Conservation (phyloP, 345 rosid genomes). For the Pistacia atlantica region DNA sequence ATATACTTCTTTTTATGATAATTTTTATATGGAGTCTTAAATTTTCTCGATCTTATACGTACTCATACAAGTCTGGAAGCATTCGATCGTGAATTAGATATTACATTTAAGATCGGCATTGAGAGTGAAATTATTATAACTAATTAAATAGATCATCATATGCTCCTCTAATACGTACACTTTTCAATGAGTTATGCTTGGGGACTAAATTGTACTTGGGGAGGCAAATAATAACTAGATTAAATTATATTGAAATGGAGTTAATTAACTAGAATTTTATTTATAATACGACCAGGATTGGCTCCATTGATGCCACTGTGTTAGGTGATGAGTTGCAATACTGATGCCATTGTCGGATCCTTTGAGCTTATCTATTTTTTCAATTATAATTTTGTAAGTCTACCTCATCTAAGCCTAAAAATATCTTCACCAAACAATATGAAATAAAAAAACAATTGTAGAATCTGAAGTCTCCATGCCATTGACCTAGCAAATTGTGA, state of each 20-base stretch:
- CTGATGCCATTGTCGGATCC: background rate
- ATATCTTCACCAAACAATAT: background rate
- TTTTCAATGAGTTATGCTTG: background rate
- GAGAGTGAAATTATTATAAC: background rate
- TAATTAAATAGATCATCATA: background rate
- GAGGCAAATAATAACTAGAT: too few species aligned
- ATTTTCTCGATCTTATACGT: too few species aligned
- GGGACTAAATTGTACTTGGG: background rate
- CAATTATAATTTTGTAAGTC: background rate
- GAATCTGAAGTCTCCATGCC: background rate
- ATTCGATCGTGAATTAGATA: too few species aligned
- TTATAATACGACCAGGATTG: background rate
- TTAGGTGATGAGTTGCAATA: background rate
- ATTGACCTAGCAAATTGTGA: background rate
- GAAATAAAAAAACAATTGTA: too few species aligned
- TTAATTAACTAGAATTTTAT: too few species aligned
- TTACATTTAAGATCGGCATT: background rate
- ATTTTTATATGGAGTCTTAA: too few species aligned
- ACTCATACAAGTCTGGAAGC: too few species aligned
- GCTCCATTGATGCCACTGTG: background rate
- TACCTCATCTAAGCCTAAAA: background rate
- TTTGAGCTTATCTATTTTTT: background rate
- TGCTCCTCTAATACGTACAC: background rate
- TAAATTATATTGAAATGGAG: too few species aligned
- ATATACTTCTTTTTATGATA: too few species aligned